Base-by-base conservation (phyloP, 371 early-diverging fungal species). In the Smittium mucronatum region DNA sequence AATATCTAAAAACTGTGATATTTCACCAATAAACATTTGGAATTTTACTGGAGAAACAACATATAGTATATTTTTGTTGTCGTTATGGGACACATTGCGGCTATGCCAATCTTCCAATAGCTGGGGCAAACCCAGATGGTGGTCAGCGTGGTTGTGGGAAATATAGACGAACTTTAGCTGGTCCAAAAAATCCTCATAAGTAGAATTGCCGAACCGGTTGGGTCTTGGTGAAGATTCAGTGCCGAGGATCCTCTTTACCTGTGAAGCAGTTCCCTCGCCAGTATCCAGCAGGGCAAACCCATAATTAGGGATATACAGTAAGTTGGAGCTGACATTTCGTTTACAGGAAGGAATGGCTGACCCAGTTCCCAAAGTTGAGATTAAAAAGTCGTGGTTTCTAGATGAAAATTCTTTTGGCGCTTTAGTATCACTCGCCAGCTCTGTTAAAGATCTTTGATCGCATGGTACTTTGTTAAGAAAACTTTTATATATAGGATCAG, bases 111-210 rank as follows among this genome's bases (percentile, higher is more conserved):
- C 81, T 47, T 75, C 78, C 68, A 94, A 78, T 30, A 97, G 68
- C 34, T 84, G 80, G 17, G 90, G 78, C 11, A 88, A 80, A n/a
- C 99, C 99, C 34, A 99, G 80, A 75, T 97, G 94, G 77, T 99
- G 99, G 79, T 99, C 99, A 33, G 99, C 99, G 80, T 99, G 99
- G 76, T 97, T 81, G 80, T 99, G 99, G 31, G 94, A 94, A 8
- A 99, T 83, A 76, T 93, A 95, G 60, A 79, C 29, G 26, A 89
- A 78, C 65, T 81, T 82, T 36, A 99, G 68, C 2, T 70, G 64
- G 1, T 33, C 28, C 33, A 86, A 36, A 61, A 78, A 71, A 70
- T 76, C 59, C 57, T 64, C 36, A 70, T 77, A 73, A 58, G 60
- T 68, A 67, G 67, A 70, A 15, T 70, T 32, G 8, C 11, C 5